Base-by-base conservation (phyloP, 768 basidiomycete species). In the Gautieria morchelliformis region DNA sequence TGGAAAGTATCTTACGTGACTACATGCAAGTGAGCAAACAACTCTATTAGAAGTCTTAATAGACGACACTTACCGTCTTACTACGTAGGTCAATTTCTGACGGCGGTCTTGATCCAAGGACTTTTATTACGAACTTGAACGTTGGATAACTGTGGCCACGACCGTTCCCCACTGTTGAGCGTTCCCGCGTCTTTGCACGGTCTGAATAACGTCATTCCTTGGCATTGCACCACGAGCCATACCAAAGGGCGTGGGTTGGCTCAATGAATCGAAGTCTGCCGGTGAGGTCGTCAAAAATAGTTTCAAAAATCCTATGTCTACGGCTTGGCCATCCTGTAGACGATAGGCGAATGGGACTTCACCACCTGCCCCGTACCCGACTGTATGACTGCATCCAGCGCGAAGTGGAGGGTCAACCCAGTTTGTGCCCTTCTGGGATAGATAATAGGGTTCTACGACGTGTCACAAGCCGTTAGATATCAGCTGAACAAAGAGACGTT, bases 261-360 rank as follows among this genome's bases (percentile, higher is more conserved):
- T 33, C 3, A 78, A 66, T 51, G 63, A 65, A 4, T 65, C 61
- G 53, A 77, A 64, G 60, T 73, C 70, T 39, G 70, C 61, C 4
- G 69, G 69, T 0, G 57, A 58, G 1, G 71, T 74, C 15, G 76
- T 66, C 19, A 78, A 58, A 58, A 73, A 78, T 10, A 78, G 60
- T 56, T 75, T 76, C 51, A 79, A 68, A 54, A 72, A 74, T 6
- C 75, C 73, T 3, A 78, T 65, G 49, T 78, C 75, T 27, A 68
- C 53, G 5, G 63, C 59, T 40, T 73, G 65, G 3, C 63, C 67
- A 1, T 66, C 58, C 5, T 63, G 60, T 17, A 78, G 55, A 24
- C 58, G 32, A 57, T 71, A 76, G 8, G 58, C 40, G 65, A 67
- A 70, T 7, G 74, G 72, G 0, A 62, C 27, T 5, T 60, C 62